phyloP scores from a whole-genome alignment of 2,329 filamentous ascomycete genomes.

The Cercospora zeae-maydis region DNA sequence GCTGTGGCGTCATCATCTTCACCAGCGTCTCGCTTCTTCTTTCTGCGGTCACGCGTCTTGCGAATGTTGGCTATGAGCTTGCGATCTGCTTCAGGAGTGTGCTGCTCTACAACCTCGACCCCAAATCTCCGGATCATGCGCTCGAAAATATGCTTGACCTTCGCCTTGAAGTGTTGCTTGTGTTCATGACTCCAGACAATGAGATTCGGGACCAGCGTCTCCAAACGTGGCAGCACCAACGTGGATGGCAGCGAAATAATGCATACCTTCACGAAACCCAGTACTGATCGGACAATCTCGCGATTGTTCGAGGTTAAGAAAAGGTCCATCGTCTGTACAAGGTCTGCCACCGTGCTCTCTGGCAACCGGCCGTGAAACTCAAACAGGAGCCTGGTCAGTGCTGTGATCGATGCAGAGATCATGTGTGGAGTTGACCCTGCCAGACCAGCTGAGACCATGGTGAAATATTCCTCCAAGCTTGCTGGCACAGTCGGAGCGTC shows the following conservation, averaged over 20 bases:
- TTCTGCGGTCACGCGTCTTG: constrained; percentile 86
- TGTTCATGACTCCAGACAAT: constrained; percentile 98
- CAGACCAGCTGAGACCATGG: constrained; percentile 94
- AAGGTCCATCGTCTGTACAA: constrained; percentile 92
- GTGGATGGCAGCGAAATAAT: constrained; percentile 78
- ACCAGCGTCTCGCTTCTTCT: constrained; percentile 75
- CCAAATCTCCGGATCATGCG: constrained; percentile 90
- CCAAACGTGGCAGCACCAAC: constrained; percentile 73
- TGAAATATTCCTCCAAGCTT: constrained; percentile 91
- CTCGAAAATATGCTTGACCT: constrained; percentile 97
- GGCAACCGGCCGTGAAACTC: constrained; percentile 75
- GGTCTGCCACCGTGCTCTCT: constrained; percentile 68
- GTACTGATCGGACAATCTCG: constrained; percentile 89
- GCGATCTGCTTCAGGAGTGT: constrained; percentile 79
- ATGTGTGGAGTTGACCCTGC: constrained; percentile 92
- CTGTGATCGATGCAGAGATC: constrained; percentile 95
- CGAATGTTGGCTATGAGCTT: constrained; percentile 93
- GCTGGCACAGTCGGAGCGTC: constrained; percentile 75
- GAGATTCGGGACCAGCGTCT: constrained; percentile 77
- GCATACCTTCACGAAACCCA: constrained; percentile 96
- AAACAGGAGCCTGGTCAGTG: constrained; percentile 87
- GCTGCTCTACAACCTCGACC: constrained; percentile 70
- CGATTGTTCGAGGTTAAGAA: constrained; percentile 96
- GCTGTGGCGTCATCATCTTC: constrained; percentile 54
- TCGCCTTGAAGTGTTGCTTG: constrained; percentile 93